A percentile compares a stretch with the other conserved stretches of the same genome.
Evolutionary conservation across 1,284 basidiomycete genomes (phyloP).

Genomic region (Moesziomyces aphidis): DNA sequence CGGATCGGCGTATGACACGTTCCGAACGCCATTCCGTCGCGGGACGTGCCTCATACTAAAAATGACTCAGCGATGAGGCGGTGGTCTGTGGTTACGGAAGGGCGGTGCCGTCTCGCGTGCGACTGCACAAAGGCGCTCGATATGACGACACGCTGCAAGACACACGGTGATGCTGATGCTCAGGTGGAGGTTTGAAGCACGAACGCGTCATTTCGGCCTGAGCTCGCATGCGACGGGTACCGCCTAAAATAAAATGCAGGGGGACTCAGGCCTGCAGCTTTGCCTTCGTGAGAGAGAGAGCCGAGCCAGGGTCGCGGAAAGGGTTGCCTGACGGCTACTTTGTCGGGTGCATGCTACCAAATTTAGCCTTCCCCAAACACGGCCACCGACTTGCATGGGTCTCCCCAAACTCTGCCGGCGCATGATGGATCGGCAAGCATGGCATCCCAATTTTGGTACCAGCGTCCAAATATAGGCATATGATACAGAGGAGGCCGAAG

Average conservation of each 20-base stretch:
- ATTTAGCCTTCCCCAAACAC: background rate
- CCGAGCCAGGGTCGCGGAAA: constrained; percentile 2
- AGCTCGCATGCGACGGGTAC: background rate
- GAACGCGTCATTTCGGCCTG: constrained; percentile 6
- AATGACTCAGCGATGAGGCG: background rate
- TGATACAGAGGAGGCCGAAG: background rate
- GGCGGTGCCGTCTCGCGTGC: no score
- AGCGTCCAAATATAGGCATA: background rate
- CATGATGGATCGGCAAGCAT: background rate
- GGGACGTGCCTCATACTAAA: background rate
- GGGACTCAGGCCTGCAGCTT: constrained; percentile 10
- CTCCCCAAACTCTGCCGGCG: background rate
- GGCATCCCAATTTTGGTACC: background rate
- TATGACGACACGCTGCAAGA: background rate
- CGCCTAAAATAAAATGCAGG: constrained; percentile 10
- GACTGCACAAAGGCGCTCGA: background rate
- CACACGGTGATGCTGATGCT: no score
- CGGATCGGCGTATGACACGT: background rate
- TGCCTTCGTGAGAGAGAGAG: constrained; percentile 3
- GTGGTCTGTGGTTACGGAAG: no score
- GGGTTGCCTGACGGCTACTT: background rate
- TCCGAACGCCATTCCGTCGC: background rate
- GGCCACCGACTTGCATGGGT: background rate
- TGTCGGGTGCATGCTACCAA: constrained; percentile 1
- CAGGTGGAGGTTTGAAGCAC: constrained; percentile 3